Percentiles rank a stretch among this genome's conserved stretches.
phyloP scores from a whole-genome alignment of 331 rosid species.

The Rosa hybrid region DNA sequence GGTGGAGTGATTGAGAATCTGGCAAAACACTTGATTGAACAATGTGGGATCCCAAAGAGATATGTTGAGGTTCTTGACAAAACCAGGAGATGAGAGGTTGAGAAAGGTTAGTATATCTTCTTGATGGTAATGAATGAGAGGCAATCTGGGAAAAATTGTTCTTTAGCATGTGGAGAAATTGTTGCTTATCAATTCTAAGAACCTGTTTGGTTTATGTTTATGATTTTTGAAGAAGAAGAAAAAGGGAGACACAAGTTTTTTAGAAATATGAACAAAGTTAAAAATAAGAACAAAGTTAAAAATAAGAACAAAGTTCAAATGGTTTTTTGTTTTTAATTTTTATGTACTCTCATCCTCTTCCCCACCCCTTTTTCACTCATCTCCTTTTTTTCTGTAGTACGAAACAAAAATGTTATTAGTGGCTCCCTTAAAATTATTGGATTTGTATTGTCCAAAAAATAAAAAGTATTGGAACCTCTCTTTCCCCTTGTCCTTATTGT shows the following conservation, averaged over 20 bases:
- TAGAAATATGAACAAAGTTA: no score
- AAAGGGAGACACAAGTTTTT: neutral
- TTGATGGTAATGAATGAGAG: neutral
- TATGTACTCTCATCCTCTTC: neutral
- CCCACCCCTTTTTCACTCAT: neutral
- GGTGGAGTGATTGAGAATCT: slow-evolving; percentile 92
- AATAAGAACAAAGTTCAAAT: no score
- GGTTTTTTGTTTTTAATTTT: neutral
- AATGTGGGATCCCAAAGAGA: slow-evolving; percentile 89
- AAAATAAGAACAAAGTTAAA: neutral
- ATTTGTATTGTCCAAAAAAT: neutral
- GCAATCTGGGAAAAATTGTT: neutral
- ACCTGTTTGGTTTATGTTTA: neutral
- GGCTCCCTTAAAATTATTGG: neutral
- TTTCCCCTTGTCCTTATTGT: neutral
- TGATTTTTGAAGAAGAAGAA: neutral
- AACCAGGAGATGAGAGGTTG: slow-evolving; percentile 59
- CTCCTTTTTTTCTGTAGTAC: neutral
- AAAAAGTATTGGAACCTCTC: neutral
- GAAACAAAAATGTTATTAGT: neutral
- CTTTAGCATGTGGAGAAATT: neutral
- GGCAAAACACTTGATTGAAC: slow-evolving; percentile 80
- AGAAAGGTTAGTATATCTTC: neutral
- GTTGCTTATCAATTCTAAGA: neutral
- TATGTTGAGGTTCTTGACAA: slow-evolving; percentile 87